Conservation (phyloP, 2,329 filamentous ascomycete species). For the Neurospora sp. region DNA sequence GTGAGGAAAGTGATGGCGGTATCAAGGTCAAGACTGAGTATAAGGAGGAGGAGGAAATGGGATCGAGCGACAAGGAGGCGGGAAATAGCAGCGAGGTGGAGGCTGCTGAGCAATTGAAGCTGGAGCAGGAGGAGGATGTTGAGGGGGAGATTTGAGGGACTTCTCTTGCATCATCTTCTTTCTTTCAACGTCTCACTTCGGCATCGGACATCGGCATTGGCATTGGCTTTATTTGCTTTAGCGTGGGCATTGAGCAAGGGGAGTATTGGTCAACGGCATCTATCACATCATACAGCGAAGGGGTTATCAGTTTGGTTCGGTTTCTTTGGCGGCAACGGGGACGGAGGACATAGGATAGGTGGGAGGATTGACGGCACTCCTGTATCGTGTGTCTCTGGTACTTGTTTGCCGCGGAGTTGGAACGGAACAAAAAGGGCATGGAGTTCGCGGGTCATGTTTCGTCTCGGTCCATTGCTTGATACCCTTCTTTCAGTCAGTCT, state of each 20-base stretch:
- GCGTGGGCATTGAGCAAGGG: background rate
- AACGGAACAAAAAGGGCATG: background rate
- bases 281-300: background rate
- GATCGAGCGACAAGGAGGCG: background rate
- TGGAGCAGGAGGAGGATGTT: background rate
- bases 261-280: background rate
- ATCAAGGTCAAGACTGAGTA: background rate
- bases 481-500: background rate
- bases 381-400: background rate
- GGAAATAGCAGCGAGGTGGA: background rate
- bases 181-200: background rate
- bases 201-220: background rate
- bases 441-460: background rate
- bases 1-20: background rate
- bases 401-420: background rate
- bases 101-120: background rate
- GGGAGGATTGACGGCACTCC: background rate
- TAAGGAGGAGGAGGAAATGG: background rate
- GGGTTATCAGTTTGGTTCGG: background rate
- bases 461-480: background rate
- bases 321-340: background rate
- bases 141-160: background rate
- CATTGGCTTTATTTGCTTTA: background rate
- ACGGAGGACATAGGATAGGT: background rate
- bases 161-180: background rate